Evolutionary conservation across 805 yeast species (phyloP).

Genomic region (Candida caryicola): DNA sequence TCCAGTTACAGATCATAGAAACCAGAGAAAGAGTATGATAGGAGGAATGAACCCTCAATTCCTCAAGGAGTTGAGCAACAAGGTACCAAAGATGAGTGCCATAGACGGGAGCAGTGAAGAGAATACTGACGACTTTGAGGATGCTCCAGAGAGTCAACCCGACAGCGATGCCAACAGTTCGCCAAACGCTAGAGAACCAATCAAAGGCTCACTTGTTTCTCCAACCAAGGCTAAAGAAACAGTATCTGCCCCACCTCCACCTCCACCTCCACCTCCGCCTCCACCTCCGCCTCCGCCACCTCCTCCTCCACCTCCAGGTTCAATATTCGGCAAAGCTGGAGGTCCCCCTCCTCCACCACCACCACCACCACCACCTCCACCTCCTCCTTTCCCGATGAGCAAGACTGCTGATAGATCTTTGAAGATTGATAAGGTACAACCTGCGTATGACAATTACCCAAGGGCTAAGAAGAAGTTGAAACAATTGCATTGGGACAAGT

Average conservation of each 20-base stretch:
- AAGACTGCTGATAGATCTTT: neutral
- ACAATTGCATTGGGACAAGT: slow-evolving; percentile 81
- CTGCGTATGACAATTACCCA: slow-evolving; percentile 48
- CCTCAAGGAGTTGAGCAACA: slow-evolving; percentile 50
- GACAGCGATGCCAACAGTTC: slow-evolving; percentile 1
- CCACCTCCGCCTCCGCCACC: slow-evolving; percentile 13
- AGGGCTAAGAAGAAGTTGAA: slow-evolving; percentile 60
- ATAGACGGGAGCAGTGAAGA: slow-evolving; percentile 19
- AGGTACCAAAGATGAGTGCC: slow-evolving; percentile 44
- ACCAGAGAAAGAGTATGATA: slow-evolving; percentile 32
- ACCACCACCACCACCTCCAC: slow-evolving; percentile 26
- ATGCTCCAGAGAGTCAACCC: slow-evolving; percentile 2
- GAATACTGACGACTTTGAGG: slow-evolving; percentile 2
- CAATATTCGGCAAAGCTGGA: slow-evolving; percentile 4
- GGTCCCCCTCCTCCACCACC: slow-evolving; percentile 23
- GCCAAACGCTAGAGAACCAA: slow-evolving; percentile 1
- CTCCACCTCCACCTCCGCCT: slow-evolving; percentile 34
- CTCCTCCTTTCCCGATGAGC: slow-evolving; percentile 22
- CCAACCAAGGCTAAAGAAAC: slow-evolving; percentile 2
- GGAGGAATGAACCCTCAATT: slow-evolving; percentile 48
- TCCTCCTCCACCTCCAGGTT: slow-evolving; percentile 23
- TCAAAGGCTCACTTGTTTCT: neutral
- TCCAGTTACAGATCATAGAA: slow-evolving; percentile 25
- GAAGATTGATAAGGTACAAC: slow-evolving; percentile 10
- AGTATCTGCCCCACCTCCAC: slow-evolving; percentile 26